Conservation (phyloP, 1,284 basidiomycete species). For the Ustilago sp. region DNA sequence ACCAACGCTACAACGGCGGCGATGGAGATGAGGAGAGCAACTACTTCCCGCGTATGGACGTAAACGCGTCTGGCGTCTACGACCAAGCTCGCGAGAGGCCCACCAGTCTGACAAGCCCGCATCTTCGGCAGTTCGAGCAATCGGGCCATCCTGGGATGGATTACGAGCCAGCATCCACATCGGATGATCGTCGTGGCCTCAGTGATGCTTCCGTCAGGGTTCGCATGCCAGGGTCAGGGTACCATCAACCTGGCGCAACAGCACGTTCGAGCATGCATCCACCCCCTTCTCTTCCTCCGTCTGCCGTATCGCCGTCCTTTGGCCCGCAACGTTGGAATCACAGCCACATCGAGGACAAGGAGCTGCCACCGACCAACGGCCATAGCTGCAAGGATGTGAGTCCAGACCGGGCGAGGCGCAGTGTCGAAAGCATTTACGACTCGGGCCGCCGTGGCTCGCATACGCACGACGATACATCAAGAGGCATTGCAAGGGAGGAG, state of each 20-base stretch:
- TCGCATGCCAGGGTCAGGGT: slow-evolving; percentile 22
- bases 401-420: background rate
- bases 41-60: slow-evolving; percentile 36
- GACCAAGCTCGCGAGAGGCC: slow-evolving; percentile 13
- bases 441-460: background rate
- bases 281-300: slow-evolving; percentile 26
- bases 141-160: background rate
- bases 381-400: slow-evolving; percentile 8
- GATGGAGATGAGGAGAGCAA: slow-evolving; percentile 35
- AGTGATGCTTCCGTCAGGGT: slow-evolving; percentile 1
- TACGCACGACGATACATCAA: background rate
- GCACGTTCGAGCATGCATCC: slow-evolving; percentile 13
- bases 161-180: slow-evolving; percentile 4
- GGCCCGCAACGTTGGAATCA: slow-evolving; percentile 26
- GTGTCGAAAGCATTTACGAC: background rate
- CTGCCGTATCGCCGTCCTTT: slow-evolving; percentile 20
- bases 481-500: background rate
- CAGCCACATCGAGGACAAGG: slow-evolving; percentile 7
- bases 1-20: slow-evolving; percentile 9
- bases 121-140: slow-evolving; percentile 22
- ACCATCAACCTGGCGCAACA: slow-evolving; percentile 11
- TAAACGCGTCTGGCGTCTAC: slow-evolving; percentile 3
- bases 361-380: slow-evolving; percentile 9
- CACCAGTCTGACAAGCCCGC: slow-evolving; percentile 29
- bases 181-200: slow-evolving; percentile 3